Evolutionary conservation across 306 rosid genomes (phyloP).

Genomic region (Fragaria ananassa): DNA sequence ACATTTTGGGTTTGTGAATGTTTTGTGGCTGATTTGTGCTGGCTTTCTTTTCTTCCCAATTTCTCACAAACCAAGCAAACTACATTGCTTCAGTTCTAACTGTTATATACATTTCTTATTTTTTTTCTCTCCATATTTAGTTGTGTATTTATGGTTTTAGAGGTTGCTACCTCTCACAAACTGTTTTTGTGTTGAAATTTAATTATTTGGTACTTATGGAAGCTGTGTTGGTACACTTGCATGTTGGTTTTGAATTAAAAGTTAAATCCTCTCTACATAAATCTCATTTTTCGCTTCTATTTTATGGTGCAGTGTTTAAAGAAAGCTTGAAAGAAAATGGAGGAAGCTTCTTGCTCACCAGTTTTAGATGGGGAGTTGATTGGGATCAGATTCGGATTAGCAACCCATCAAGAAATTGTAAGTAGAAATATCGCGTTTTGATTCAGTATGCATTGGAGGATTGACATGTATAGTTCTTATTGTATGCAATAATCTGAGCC

Average conservation of each 20-base stretch:
- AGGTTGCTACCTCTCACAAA: neutral
- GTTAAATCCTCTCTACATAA: neutral
- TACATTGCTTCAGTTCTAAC: neutral
- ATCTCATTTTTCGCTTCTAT: neutral
- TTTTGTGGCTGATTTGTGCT: conserved; percentile 11
- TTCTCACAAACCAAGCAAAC: neutral
- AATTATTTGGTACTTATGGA: neutral
- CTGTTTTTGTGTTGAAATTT: neutral
- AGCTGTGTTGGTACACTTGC: neutral
- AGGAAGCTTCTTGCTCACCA: conserved; percentile 44
- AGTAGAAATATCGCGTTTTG: conserved; percentile 32
- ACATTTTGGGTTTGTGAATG: neutral
- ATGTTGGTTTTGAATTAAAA: conserved; percentile 1
- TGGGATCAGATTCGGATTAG: conserved; percentile 68
- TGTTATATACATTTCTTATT: neutral
- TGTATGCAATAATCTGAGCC: neutral
- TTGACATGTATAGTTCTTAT: neutral
- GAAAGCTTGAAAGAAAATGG: conserved; percentile 38
- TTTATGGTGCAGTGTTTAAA: neutral
- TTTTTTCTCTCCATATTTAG: neutral
- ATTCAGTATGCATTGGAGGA: neutral
- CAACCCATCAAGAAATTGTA: conserved; percentile 72
- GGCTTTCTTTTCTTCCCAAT: neutral
- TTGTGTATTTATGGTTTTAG: neutral
- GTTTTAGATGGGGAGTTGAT: conserved; percentile 53